These are phyloP conservation scores for Fusarium sublunatum DNA, from an alignment of 2,329 filamentous ascomycete genomes.

Conservation along the genomic window DNA sequence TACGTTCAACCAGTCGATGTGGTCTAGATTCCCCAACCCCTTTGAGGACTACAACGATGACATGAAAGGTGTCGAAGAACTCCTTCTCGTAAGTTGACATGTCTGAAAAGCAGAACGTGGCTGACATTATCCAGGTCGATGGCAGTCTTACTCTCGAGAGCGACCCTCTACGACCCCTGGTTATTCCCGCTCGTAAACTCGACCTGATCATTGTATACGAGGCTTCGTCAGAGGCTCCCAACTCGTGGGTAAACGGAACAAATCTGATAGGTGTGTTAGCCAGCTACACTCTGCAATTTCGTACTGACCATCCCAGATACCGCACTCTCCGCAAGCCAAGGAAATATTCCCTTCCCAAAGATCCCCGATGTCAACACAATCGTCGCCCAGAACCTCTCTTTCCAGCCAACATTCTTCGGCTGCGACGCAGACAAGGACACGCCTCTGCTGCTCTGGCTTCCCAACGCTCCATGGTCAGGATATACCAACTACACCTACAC, in stretches of 20 bases:
- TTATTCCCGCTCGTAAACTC: conserved; percentile 44
- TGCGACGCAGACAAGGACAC: conserved; percentile 38
- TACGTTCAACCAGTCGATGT: conserved; percentile 49
- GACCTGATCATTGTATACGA: conserved; percentile 51
- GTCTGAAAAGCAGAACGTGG: accelerated
- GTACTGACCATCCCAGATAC: conserved; percentile 21
- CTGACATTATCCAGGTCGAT: conserved; percentile 40
- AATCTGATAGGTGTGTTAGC: conserved; percentile 40
- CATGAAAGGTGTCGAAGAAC: conserved; percentile 42
- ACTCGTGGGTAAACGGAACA: conserved; percentile 46
- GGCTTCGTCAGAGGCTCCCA: conserved; percentile 41
- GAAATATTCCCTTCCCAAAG: conserved; percentile 45
- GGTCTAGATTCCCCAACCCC: conserved; percentile 48
- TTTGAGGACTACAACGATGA: conserved; percentile 46
- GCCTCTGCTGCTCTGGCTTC: conserved; percentile 46
- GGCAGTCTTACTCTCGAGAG: conserved; percentile 48
- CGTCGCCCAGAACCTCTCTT: conserved; percentile 41
- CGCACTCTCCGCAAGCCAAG: conserved; percentile 34
- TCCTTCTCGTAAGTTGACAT: conserved; percentile 38
- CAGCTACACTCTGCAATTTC: accelerated
- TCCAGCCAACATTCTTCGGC: conserved; percentile 47
- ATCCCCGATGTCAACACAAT: conserved; percentile 46
- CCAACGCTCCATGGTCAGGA: conserved; percentile 46
- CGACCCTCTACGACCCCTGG: conserved; percentile 46
- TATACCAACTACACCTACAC: conserved; percentile 46